phyloP scores from a whole-genome alignment of 2,329 filamentous ascomycete genomes.

The Colletotrichum chlorophyti region DNA sequence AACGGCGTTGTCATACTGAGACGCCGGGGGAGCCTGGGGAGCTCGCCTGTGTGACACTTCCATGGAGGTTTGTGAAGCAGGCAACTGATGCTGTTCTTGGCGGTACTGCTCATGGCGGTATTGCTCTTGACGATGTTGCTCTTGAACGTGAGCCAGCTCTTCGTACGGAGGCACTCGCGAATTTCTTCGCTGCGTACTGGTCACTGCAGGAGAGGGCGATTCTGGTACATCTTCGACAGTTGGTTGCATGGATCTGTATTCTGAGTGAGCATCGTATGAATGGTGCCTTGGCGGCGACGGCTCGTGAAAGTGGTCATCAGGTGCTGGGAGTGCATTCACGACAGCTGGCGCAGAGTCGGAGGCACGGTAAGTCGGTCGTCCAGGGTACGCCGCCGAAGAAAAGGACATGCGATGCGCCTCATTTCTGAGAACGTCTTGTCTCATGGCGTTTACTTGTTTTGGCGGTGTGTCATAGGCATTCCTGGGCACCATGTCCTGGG shows the following conservation, averaged over 20 bases:
- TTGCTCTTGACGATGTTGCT: neutral
- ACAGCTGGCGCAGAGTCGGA: constrained; percentile 55
- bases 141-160: constrained; percentile 30
- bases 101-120: neutral
- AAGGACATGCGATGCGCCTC: constrained; percentile 63
- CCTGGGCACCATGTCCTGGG: constrained; percentile 50
- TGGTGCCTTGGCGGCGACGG: constrained; percentile 51
- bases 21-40: constrained; percentile 5
- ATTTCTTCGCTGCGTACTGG: constrained; percentile 35
- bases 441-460: constrained; percentile 57
- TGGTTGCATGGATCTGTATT: constrained; percentile 62
- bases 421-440: constrained; percentile 63
- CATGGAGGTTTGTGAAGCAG: too few relatives aligned
- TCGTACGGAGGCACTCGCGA: constrained; percentile 35
- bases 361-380: constrained; percentile 58
- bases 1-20: constrained; percentile 44
- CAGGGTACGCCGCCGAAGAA: constrained; percentile 52
- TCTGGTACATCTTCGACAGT: constrained; percentile 71
- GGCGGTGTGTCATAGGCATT: constrained; percentile 47
- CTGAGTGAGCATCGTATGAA: constrained; percentile 57
- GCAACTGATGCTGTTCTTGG: neutral
- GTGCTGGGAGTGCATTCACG: constrained; percentile 38
- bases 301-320: constrained; percentile 40
- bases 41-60: constrained; percentile 2
- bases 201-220: constrained; percentile 42